Conservation (phyloP, 1,284 basidiomycete genomes). For the Hortiboletus rubellus region DNA sequence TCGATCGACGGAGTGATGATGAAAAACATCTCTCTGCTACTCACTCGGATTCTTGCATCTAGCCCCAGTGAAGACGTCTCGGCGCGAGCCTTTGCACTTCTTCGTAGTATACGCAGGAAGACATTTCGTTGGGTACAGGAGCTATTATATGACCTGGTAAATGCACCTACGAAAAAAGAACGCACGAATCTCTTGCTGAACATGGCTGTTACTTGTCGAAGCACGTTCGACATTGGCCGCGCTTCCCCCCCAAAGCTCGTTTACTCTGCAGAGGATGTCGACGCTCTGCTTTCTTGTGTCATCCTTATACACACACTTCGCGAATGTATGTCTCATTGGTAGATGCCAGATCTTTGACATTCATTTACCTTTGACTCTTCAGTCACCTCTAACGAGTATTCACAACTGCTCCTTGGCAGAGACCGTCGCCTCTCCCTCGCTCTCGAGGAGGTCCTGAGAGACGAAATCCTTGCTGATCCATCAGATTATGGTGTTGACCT, state of each 20-base stretch:
- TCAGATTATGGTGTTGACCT: neutral
- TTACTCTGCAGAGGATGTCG: neutral
- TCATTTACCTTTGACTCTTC: neutral
- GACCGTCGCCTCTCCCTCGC: neutral
- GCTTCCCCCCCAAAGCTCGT: neutral
- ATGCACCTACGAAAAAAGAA: neutral
- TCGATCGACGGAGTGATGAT: slow-evolving; percentile 41
- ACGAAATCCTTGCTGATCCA: neutral
- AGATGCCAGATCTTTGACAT: no score
- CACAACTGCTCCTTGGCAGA: neutral
- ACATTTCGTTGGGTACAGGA: slow-evolving; percentile 38
- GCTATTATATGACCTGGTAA: neutral
- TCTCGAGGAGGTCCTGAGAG: neutral
- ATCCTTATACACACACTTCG: neutral
- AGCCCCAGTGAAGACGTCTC: slow-evolving; percentile 8
- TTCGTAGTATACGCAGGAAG: slow-evolving; percentile 32
- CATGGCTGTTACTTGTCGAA: neutral
- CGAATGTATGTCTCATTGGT: neutral
- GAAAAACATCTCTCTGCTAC: slow-evolving; percentile 35
- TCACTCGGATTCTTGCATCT: slow-evolving; percentile 35
- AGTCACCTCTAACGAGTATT: neutral
- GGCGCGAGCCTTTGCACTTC: slow-evolving; percentile 19
- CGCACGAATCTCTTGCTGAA: neutral
- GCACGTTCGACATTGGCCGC: neutral
- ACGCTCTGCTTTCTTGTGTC: neutral